Evolutionary conservation across 2,329 filamentous ascomycete genomes (phyloP), one percentile per base, ranked within the genome.

Genomic region (Trichoderma sp.): DNA sequence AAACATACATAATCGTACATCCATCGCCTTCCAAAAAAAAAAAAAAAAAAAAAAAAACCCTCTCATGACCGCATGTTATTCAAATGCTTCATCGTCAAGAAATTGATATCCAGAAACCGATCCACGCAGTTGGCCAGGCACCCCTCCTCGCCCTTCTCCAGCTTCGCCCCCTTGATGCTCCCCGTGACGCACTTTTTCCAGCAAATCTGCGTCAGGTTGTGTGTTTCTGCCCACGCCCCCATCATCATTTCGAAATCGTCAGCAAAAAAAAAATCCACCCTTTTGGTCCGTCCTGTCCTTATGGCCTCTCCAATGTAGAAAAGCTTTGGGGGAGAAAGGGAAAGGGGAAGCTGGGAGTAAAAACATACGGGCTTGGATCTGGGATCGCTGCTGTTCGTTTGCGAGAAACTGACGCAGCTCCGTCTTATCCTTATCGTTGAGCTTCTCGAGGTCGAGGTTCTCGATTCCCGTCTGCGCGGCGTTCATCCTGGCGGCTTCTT

Each of bases 91-190:
- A 97, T 81, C n/a, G 96, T 90, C 61, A 92, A 82, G 69, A 91
- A 79, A 79, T 94, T 95, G 68, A 93, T 86, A 78, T 99, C 95
- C 80, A 98, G 84, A 79, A 96, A 98, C 64, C 95, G 85, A 73
- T 97, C 91, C 64, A 98, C 93, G 74, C 95, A 99, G 82, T 97
- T 97, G 76, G 88, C 83, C 76, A 97, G 85, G 78, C 95, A 99
- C 9, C 82, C 80, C 80, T 95, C 89, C 81, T 99, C 95, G 67
- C 79, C 81, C 73, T 84, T 85, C 70, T 96, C 92, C 70, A 99
- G 82, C 72, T 87, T 86, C 30, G 87, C 85, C 67, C 83, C 85
- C 71, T 88, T 88, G 76, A 97, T 89, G 65, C 83, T 83, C 62
- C 87, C 82, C 9, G 90, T 90, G 67, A 97, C 83, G 82, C 95